Evolutionary conservation across 768 basidiomycete species (phyloP), one percentile per base, ranked within the genome.

Genomic region (Cystoderma amianthinum): DNA sequence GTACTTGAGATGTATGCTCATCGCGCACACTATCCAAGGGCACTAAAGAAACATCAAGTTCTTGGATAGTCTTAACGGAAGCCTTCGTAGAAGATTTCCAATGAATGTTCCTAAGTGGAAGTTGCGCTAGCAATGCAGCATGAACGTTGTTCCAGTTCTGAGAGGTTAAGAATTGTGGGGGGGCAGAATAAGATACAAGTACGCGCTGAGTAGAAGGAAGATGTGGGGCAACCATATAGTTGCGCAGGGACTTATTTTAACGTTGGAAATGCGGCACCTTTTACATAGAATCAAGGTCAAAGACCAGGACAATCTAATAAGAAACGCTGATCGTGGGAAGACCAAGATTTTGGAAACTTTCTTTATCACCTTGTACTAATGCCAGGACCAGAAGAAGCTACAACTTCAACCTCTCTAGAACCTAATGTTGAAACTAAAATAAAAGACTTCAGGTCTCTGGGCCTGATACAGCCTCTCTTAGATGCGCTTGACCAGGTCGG

Each of bases 31-130:
- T 70, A 47, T 84, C 83, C 32, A 89, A 67, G 4, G 79, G 62
- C 5, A 85, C 72, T 32, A 98, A 64, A 28, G 78, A 71, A 41
- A 96, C 76, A 46, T 83, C 72, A n/a, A 97, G 72, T 49, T 90
- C 83, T 55, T 93, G 91, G 38, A 99, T 90, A 1, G 91, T 96
- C 48, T 86, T 76, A 32, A 93, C 67, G 12, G 78, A 78, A 3
- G 84, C 72, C 32, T 83, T 71, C 2, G 80, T 76, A 3, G 74
- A 53, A 13, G 86, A 75, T 59, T 88, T 94, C 94, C 96, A 97
- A 60, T 97, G 90, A 19, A 98, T 75, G 61, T 85, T 94, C 38
- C 84, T 80, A 40, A 99, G 68, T 0, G 96, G 96, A 4, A 89
- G 61, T 50, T 86, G 87, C 1, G 78, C 72, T n/a, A 68, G 58